Conservation (phyloP, 78 protist species). For the Monosiga brevicollis region DNA sequence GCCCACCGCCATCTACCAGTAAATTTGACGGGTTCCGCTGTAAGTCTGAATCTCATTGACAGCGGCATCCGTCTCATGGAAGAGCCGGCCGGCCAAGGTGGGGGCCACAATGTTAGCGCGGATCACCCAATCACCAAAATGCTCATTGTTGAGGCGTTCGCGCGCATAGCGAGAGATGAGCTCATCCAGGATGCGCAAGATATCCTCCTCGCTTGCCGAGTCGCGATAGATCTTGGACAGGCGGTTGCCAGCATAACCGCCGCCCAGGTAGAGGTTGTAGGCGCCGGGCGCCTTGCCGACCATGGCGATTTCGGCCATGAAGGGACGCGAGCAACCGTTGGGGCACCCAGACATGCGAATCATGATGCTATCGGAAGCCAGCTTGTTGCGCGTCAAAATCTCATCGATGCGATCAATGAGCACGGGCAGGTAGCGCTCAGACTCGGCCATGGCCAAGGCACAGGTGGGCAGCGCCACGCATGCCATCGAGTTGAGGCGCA, state of each 20-base stretch:
- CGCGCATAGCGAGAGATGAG: slow-evolving; percentile 1
- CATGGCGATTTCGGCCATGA: slow-evolving; percentile 62
- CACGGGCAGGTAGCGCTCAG: slow-evolving; percentile 59
- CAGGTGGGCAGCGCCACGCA: slow-evolving; percentile 74
- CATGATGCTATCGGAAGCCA: slow-evolving; percentile 25
- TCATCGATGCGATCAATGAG: slow-evolving; percentile 16
- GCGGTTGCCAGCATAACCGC: slow-evolving; percentile 18
- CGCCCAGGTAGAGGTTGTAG: slow-evolving; percentile 44
- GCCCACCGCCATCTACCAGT: background rate
- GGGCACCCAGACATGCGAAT: slow-evolving; percentile 73
- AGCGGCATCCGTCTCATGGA: slow-evolving; percentile 15
- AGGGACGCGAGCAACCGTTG: slow-evolving; percentile 75
- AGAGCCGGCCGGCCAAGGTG: slow-evolving; percentile 5
- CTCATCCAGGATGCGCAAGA: slow-evolving; percentile 3
- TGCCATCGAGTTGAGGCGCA: slow-evolving; percentile 56
- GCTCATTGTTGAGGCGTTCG: slow-evolving; percentile 11
- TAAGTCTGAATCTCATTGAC: background rate
- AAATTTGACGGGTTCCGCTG: background rate
- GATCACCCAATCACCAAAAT: slow-evolving; percentile 39
- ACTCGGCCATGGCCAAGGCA: slow-evolving; percentile 61
- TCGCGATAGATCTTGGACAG: slow-evolving; percentile 32
- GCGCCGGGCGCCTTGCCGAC: slow-evolving; percentile 56
- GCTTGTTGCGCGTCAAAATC: slow-evolving; percentile 25
- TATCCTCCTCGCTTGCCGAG: slow-evolving; percentile 25
- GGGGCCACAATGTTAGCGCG: slow-evolving; percentile 17